A percentile compares a stretch with the other conserved stretches of the same genome.
Conservation (phyloP, 257 asterid genomes). For the Solanum raphanifolium region DNA sequence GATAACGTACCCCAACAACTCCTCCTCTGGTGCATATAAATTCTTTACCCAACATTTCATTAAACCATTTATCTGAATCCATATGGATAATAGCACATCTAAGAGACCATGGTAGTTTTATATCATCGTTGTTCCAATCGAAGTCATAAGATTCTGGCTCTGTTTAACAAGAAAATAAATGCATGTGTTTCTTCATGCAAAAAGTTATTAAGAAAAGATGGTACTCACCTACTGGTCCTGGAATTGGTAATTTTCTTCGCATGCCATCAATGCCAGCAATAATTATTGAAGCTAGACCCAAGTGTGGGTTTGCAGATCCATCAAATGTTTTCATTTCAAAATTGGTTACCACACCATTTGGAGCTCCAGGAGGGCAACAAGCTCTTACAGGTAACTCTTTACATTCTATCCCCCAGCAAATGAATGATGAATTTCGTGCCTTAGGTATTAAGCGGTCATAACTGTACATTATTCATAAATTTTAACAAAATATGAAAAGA, state of each 20-base stretch:
- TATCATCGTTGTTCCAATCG: conserved; percentile 19
- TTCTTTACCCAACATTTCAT: conserved; percentile 61
- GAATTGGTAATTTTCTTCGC: conserved; percentile 36
- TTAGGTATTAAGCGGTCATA: conserved; percentile 84
- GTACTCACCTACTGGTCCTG: conserved; percentile 66
- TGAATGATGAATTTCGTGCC: conserved; percentile 80
- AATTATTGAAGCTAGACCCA: conserved; percentile 69
- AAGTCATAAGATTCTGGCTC: conserved; percentile 61
- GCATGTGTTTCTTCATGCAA: accelerated
- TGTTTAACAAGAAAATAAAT: conserved; percentile 5
- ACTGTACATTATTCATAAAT: conserved; percentile 16
- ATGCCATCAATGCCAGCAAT: conserved; percentile 84
- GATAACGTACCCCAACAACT: conserved; percentile 49
- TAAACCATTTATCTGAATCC: conserved; percentile 36
- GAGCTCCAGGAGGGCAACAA: conserved; percentile 76
- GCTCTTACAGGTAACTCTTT: conserved; percentile 74
- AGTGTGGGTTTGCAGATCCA: conserved; percentile 80
- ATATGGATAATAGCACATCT: conserved; percentile 75
- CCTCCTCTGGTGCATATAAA: conserved; percentile 51
- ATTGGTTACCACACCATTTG: conserved; percentile 60
- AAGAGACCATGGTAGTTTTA: conserved; percentile 59
- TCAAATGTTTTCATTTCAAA: conserved; percentile 79
- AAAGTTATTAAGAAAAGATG: neutral
- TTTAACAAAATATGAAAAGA: too few species aligned
- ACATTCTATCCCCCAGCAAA: conserved; percentile 81